These are phyloP conservation scores for Cladosporium sp. DNA, from an alignment of 2,329 filamentous ascomycete genomes.

Conservation along the genomic window DNA sequence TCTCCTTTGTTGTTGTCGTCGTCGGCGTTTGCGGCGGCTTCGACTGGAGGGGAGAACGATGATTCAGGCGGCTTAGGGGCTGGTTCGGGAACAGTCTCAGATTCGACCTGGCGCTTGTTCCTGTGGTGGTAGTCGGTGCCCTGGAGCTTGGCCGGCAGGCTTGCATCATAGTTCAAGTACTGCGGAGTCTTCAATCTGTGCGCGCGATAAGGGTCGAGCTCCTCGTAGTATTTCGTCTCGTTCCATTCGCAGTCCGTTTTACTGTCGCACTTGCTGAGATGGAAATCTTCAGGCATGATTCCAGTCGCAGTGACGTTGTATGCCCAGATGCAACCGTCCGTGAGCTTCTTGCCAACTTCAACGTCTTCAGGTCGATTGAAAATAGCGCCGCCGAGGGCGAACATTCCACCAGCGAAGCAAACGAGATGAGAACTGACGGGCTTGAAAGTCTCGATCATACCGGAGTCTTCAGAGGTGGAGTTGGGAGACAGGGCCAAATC, in stretches of 20 bases:
- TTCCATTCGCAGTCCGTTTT: slow-evolving; percentile 39
- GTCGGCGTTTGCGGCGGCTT: not conserved
- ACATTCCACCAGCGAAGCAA: slow-evolving; percentile 54
- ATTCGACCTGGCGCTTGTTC: slow-evolving; percentile 7
- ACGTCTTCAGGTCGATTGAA: slow-evolving; percentile 47
- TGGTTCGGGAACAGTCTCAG: not conserved
- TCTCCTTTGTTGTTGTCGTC: slow-evolving; percentile 1
- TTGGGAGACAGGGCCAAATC: slow-evolving; percentile 41
- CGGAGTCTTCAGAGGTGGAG: slow-evolving; percentile 36
- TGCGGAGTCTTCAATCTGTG: slow-evolving; percentile 7
- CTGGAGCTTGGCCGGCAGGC: not conserved
- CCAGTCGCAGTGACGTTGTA: slow-evolving; percentile 46
- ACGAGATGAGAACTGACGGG: slow-evolving; percentile 47
- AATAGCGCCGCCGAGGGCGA: slow-evolving; percentile 49
- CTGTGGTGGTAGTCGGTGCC: slow-evolving; percentile 1
- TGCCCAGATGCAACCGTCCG: slow-evolving; percentile 53
- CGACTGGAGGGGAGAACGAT: not conserved
- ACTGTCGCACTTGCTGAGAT: slow-evolving; percentile 40
- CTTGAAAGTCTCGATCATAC: slow-evolving; percentile 31
- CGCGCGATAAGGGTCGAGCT: slow-evolving; percentile 30
- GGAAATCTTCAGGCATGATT: slow-evolving; percentile 51
- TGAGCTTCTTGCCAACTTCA: slow-evolving; percentile 46
- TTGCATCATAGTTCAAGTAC: not conserved
- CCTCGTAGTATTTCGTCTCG: slow-evolving; percentile 39
- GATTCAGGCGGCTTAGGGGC: not conserved